Evolutionary conservation across 2,329 filamentous ascomycete species (phyloP).

Genomic region (Alternaria sp.): DNA sequence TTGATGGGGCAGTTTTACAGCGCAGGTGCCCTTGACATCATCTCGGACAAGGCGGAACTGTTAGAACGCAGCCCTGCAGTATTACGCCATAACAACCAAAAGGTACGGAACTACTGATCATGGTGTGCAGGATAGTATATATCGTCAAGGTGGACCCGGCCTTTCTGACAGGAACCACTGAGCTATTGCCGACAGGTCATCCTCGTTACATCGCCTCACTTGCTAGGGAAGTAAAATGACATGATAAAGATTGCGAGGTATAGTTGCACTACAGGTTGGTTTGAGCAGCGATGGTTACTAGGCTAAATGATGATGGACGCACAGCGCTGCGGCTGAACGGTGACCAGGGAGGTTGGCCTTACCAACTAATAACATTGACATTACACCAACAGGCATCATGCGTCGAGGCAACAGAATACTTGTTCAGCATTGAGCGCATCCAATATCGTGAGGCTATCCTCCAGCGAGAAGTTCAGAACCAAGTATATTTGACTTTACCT

Average conservation of each 20-base stretch:
- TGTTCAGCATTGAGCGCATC: slow-evolving; percentile 6
- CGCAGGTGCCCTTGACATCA: slow-evolving; percentile 17
- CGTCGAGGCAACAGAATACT: slow-evolving; percentile 4
- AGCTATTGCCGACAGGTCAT: slow-evolving; percentile 5
- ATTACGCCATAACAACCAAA: no score
- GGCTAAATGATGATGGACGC: slow-evolving; percentile 16
- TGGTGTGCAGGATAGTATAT: no score
- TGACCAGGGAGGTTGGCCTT: slow-evolving; percentile 15
- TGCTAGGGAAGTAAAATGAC: slow-evolving; percentile 3
- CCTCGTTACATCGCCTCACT: slow-evolving; percentile 12
- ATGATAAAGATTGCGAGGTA: slow-evolving; percentile 6
- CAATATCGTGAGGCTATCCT: not conserved
- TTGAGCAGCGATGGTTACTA: slow-evolving; percentile 5
- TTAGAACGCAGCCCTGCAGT: no score
- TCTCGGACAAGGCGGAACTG: slow-evolving; percentile 7
- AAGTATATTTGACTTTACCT: not conserved
- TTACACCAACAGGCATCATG: slow-evolving; percentile 10
- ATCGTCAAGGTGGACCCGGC: no score
- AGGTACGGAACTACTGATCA: no score
- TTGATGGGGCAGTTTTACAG: not conserved
- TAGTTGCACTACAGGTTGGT: slow-evolving; percentile 12
- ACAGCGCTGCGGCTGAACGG: slow-evolving; percentile 26
- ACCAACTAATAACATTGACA: slow-evolving; percentile 14
- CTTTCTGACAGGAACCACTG: not conserved
- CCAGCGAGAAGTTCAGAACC: not conserved